Base-by-base conservation (phyloP, 2,329 filamentous ascomycete genomes). In the Fusarium haematococcum region DNA sequence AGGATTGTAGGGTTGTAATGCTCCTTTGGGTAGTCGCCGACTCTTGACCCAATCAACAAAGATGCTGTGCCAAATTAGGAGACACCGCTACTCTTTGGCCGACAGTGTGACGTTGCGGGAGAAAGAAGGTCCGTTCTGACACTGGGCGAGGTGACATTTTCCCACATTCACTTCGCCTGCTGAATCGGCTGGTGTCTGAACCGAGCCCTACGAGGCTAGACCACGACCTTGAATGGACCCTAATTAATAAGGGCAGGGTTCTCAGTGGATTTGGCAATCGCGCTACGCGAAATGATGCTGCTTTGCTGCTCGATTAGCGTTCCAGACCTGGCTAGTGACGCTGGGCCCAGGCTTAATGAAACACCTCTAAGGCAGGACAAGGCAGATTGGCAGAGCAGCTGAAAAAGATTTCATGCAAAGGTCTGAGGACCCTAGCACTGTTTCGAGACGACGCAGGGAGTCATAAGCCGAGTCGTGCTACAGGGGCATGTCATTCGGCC, bases 61-160 rank as follows among this genome's bases (percentile, higher is more conserved):
- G 16, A 52, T 30, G 25, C 16, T n/a, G 16, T 11, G 16, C 48
- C 18, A n/a, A 30, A 52, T 52, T 52, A 8, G 48, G 48, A 30
- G 45, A 52, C 25, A 52, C 25, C 25, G 48, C 18, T 52, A 30
- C 48, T 52, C 48, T 48, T 16, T 13, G 45, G 25, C 9, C 25
- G 4, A n/a, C 16, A 50, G 48, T 32, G 25, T 27, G 48, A 52
- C 48, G 16, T 20, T 20, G 11, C 56, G 56, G 56, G 33, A 30
- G 14, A 58, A 58, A 39, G 33, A 58, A 41, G 56, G 33, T 41
- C 35, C 56, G 56, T 41, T 58, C 56, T 58, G 56, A 58, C 56
- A 58, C 23, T 7, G 20, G 18, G 10, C 20, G 6, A 27, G 13
- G 32, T 37, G 13, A 18, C 32, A 57, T 57, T 35, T 14, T 20